Evolutionary conservation across 2,329 filamentous ascomycete genomes (phyloP).

Genomic region (Pseudonectria buxi): DNA sequence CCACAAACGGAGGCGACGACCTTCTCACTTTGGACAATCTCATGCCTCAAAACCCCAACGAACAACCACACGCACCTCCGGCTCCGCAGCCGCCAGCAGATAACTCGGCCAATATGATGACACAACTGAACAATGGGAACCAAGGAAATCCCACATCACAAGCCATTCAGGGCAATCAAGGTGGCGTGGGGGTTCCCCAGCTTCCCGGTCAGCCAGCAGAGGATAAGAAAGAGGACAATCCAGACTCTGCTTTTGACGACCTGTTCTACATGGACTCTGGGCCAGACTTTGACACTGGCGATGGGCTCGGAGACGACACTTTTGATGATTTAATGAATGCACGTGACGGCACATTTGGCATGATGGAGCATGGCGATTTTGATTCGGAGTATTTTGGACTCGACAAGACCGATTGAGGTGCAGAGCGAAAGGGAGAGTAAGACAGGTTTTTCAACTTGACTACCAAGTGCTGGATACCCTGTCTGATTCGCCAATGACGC

Average conservation of each 20-base stretch:
- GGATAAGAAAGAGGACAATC: constrained; percentile 22
- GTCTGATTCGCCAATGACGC: no score
- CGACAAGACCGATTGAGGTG: constrained; percentile 16
- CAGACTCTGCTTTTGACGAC: constrained; percentile 33
- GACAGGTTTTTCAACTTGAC: no score
- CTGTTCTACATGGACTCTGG: constrained; percentile 39
- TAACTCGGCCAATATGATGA: constrained; percentile 8
- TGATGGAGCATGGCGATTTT: constrained; percentile 39
- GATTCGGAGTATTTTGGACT: constrained; percentile 42
- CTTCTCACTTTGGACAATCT: constrained; percentile 25
- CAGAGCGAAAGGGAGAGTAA: no score
- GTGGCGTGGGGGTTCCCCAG: not conserved
- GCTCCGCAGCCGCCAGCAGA: constrained; percentile 8
- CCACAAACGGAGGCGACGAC: constrained; percentile 24
- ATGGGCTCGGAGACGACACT: constrained; percentile 29
- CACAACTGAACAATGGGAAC: constrained; percentile 1
- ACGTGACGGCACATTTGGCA: constrained; percentile 35
- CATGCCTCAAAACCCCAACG: constrained; percentile 18
- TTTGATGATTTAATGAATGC: constrained; percentile 46
- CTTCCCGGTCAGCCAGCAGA: constrained; percentile 3
- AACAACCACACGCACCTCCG: constrained; percentile 9
- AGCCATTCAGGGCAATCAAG: no score
- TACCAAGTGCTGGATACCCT: no score
- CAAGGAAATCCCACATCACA: no score
- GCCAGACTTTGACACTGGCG: constrained; percentile 25